Percentiles rank a stretch among this genome's conserved stretches.
phyloP scores from a whole-genome alignment of 164 flowering plant genomes.

The Stephania japonica region DNA sequence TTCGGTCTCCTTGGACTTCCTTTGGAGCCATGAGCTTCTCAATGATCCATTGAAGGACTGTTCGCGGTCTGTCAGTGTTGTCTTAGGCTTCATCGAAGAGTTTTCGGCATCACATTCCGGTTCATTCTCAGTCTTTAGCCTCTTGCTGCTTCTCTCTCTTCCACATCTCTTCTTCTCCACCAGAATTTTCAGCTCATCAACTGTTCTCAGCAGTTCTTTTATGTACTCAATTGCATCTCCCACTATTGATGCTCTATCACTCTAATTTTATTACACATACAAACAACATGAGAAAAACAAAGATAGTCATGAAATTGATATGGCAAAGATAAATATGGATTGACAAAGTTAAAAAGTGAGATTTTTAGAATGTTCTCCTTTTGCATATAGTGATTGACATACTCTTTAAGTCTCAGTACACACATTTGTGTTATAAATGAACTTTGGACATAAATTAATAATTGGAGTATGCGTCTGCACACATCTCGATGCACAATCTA shows the following conservation, averaged over 20 bases:
- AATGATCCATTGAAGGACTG: slow-evolving; percentile 43
- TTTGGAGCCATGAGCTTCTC: slow-evolving; percentile 89
- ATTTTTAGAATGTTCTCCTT: no score
- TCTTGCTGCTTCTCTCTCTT: slow-evolving; percentile 45
- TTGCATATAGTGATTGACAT: no score
- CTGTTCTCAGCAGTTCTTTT: slow-evolving; percentile 67
- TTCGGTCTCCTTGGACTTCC: slow-evolving; percentile 81
- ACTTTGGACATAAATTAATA: no score
- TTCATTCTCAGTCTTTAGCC: slow-evolving; percentile 41
- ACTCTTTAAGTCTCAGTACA: no score
- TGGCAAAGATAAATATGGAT: neutral
- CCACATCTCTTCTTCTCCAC: slow-evolving; percentile 76
- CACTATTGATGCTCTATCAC: slow-evolving; percentile 82
- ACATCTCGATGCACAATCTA: no score
- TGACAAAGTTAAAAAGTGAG: no score
- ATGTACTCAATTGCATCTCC: slow-evolving; percentile 88
- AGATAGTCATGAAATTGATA: neutral
- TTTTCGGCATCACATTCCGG: slow-evolving; percentile 22
- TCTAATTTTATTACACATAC: slow-evolving; percentile 22
- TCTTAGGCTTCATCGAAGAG: slow-evolving; percentile 26
- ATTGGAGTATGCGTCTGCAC: no score
- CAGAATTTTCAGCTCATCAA: slow-evolving; percentile 58
- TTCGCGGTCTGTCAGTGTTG: slow-evolving; percentile 27
- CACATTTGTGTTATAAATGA: no score
- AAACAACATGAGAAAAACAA: neutral